These are phyloP conservation scores for Annulohypoxylon truncatum DNA, from an alignment of 2,329 filamentous ascomycete genomes.

Conservation along the genomic window DNA sequence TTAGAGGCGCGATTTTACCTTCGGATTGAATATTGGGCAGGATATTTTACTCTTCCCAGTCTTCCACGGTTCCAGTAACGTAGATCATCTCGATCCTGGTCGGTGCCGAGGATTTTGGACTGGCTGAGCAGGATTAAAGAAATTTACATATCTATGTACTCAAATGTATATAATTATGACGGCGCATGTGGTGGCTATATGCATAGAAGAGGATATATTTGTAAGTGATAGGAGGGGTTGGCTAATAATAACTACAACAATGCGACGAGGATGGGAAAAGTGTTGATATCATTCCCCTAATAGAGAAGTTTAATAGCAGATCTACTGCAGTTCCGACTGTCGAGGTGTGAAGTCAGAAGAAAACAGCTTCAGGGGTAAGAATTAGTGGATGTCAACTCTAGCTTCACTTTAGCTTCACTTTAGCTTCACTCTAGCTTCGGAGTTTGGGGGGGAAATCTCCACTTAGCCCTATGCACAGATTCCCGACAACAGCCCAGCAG, in stretches of 20 bases:
- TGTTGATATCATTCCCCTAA: too few relatives aligned
- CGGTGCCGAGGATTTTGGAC: not conserved
- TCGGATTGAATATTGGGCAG: not conserved
- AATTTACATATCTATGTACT: slow-evolving; percentile 1
- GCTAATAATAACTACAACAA: too few relatives aligned
- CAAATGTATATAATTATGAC: not conserved
- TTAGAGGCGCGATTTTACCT: not conserved
- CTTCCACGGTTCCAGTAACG: not conserved
- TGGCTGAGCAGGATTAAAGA: not conserved
- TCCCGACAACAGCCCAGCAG: not conserved
- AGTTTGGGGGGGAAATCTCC: not conserved
- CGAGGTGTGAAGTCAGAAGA: not conserved
- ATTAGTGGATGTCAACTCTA: not conserved
- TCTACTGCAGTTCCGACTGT: not conserved
- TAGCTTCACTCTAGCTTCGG: not conserved
- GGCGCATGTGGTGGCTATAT: not conserved
- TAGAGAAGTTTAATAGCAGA: too few relatives aligned
- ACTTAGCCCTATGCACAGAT: slow-evolving; percentile 1
- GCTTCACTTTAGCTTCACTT: too few relatives aligned
- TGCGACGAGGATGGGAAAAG: too few relatives aligned
- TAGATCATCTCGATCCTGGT: not conserved
- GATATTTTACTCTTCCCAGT: not conserved
- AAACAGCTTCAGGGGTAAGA: not conserved
- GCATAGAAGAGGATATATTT: not conserved
- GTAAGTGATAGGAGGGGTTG: not conserved